These are phyloP conservation scores for Linnemannia hyalina DNA, from an alignment of 192 early-diverging fungal species.

Conservation along the genomic window DNA sequence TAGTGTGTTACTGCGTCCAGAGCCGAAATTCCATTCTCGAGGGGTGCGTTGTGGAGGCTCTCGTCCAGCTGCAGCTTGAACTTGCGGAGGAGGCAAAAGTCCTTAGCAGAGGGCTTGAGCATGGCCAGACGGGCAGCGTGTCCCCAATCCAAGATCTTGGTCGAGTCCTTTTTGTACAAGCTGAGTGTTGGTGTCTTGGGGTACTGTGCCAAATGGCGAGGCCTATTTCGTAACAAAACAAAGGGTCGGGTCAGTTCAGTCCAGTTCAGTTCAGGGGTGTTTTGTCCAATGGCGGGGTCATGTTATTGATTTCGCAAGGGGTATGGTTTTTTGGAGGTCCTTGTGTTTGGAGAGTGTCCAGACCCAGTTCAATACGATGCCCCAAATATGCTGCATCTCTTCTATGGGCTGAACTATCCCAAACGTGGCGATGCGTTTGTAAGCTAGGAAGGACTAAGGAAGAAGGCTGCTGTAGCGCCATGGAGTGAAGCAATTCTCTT, in stretches of 20 bases:
- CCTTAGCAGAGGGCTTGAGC: slow-evolving; percentile 54
- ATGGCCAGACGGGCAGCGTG: slow-evolving; percentile 54
- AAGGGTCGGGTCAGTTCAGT: not conserved
- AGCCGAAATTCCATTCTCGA: slow-evolving; percentile 54
- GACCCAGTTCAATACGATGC: too few species aligned
- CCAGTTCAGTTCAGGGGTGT: not conserved
- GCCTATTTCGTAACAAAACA: slow-evolving; percentile 25
- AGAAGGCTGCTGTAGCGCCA: not conserved
- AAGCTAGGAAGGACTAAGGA: not conserved
- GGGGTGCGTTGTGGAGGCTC: slow-evolving; percentile 40
- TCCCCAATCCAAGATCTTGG: slow-evolving; percentile 61
- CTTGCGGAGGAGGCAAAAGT: slow-evolving; percentile 47
- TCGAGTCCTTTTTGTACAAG: slow-evolving; percentile 56
- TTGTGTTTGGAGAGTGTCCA: too few species aligned
- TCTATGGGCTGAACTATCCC: too few species aligned
- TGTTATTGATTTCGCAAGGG: too few species aligned
- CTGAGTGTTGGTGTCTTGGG: slow-evolving; percentile 61
- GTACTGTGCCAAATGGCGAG: slow-evolving; percentile 53
- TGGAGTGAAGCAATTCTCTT: not conserved
- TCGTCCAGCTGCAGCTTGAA: slow-evolving; percentile 59
- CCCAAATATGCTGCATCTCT: too few species aligned
- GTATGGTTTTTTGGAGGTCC: too few species aligned
- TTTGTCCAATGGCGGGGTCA: not conserved
- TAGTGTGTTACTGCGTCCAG: slow-evolving; percentile 53
- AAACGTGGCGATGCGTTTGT: too few species aligned